Evolutionary conservation across 1,139 yeast species (phyloP), one percentile per base, ranked within the genome.

Genomic region (Geotrichum histeridarum): DNA sequence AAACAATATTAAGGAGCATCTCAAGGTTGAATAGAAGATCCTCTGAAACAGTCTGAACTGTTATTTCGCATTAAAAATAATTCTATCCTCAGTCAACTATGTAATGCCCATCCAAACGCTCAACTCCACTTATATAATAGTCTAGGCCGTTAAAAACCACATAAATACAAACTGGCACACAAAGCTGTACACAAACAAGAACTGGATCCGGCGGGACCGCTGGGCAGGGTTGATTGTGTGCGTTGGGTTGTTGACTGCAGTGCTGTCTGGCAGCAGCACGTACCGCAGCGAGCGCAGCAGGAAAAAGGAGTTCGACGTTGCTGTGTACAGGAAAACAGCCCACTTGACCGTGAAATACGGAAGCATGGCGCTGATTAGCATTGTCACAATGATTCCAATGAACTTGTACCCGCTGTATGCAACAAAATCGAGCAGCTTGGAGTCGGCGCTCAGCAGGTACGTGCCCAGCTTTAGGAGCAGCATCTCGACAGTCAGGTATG

Each of bases 351-450:
- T 80, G 73, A 38, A 72, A 61, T 68, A 76, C 65, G 70, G 79
- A 75, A 57, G 68, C 61, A 59, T 73, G 38, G 66, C 65, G 71
- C 70, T 68, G 61, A 67, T 65, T 50, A 71, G 60, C 57, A 71
- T 66, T n/a, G 73, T 70, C 48, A 73, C 59, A 22, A 73, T 70
- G 57, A 72, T 64, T 27, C 44, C 89, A 39, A 94, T 91, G 67
- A 90, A 94, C 70, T 94, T 94, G 76, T 94, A 94, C 33, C 99
- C 97, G 53, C 94, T 84, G 70, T 88, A 93, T 60, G 96, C 86
- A 9, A 88, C 79, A 59, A 93, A 76, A 69, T 94, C 99, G 77
- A 93, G 83, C 50, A 86, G 73, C 55, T 82, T 77, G 61, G 86
- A 65, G 67, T 77, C 66, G 65, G 85, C 79, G 39, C 76, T 77